Evolutionary conservation across 257 asterid species (phyloP).

Genomic region (Thymus quinquecostatus): DNA sequence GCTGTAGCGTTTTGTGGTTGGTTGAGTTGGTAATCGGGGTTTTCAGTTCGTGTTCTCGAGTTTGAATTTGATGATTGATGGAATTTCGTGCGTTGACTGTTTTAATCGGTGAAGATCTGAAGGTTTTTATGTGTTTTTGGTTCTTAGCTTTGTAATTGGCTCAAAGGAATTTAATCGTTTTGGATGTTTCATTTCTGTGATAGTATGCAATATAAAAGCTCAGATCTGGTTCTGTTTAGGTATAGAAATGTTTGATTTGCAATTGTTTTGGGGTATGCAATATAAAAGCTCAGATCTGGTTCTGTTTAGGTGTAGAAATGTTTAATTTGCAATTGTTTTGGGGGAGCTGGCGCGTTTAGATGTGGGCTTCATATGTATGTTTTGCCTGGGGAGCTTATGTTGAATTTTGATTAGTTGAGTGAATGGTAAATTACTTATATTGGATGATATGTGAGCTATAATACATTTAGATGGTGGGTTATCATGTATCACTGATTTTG

Average conservation of each 20-base stretch:
- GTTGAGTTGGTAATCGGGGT: conserved; percentile 1
- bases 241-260: background rate
- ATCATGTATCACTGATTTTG: background rate
- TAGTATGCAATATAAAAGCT: background rate
- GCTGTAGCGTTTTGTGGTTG: background rate
- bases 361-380: background rate
- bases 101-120: conserved; percentile 34
- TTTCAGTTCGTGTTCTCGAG: background rate
- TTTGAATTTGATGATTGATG: conserved; percentile 18
- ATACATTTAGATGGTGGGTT: background rate
- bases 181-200: background rate
- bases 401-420: background rate
- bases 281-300: background rate
- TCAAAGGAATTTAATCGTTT: background rate
- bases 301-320: conserved; percentile 3
- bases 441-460: background rate
- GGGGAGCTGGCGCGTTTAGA: background rate
- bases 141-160: conserved; percentile 13
- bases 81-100: conserved; percentile 30
- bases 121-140: background rate
- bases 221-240: conserved; percentile 14
- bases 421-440: conserved; percentile 2
- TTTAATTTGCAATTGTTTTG: background rate
- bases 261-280: background rate
- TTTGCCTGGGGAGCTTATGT: background rate